phyloP scores from a whole-genome alignment of 2,329 filamentous ascomycete species.

The Verticillium albo-atrum region DNA sequence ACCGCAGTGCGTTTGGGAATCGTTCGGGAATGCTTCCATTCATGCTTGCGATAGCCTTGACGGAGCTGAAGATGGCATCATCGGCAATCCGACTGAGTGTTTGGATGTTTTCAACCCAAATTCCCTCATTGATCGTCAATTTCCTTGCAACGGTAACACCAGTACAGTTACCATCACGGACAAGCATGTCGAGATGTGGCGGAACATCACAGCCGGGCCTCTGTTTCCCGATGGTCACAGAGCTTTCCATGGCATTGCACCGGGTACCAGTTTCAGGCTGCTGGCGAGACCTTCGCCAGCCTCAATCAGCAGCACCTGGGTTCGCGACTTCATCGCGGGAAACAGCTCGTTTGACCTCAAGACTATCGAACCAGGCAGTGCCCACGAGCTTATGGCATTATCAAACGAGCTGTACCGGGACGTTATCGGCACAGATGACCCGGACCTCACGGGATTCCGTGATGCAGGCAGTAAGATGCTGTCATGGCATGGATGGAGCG shows the following conservation, averaged over 20 bases:
- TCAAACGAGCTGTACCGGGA: constrained; percentile 7
- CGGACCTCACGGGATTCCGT: constrained; percentile 22
- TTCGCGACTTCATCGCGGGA: not conserved
- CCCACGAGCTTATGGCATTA: not conserved
- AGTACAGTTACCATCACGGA: not conserved
- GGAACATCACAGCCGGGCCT: not conserved
- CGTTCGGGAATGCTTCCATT: constrained; percentile 21
- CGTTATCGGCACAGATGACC: constrained; percentile 21
- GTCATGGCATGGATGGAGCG: constrained; percentile 34
- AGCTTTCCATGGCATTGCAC: not conserved
- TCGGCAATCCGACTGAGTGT: constrained; percentile 1
- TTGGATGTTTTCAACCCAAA: constrained; percentile 3
- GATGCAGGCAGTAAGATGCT: constrained; percentile 33
- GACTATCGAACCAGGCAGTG: not conserved
- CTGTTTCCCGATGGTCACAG: not conserved
- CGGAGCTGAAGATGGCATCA: constrained; percentile 8
- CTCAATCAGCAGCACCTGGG: not conserved
- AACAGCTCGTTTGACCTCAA: not conserved
- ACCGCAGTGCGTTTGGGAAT: constrained; percentile 34
- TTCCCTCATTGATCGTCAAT: not conserved
- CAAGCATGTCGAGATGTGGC: not conserved
- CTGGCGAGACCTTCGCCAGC: not conserved
- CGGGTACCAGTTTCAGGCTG: not conserved
- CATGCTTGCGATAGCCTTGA: constrained; percentile 11
- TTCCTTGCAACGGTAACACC: not conserved